Evolutionary conservation across 805 yeast species (phyloP).

Genomic region (Metschnikowia reukaufii): DNA sequence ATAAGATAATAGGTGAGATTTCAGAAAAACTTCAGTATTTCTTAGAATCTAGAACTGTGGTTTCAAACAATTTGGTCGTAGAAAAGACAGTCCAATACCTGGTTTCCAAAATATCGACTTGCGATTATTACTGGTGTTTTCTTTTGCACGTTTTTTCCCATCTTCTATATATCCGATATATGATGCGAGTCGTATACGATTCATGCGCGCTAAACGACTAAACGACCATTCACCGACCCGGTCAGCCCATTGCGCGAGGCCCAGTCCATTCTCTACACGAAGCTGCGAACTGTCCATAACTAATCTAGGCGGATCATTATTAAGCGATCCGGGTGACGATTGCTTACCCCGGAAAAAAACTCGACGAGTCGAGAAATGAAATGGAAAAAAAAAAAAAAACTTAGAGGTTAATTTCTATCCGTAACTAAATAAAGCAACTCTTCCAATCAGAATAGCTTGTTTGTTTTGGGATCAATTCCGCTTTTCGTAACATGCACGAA

Average conservation of each 20-base stretch:
- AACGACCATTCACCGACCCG: constrained; percentile 14
- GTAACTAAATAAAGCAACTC: too few relatives aligned
- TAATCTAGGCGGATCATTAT: background rate
- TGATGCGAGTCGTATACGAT: constrained; percentile 8
- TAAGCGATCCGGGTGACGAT: background rate
- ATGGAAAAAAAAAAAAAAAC: too few relatives aligned
- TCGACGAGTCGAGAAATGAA: too few relatives aligned
- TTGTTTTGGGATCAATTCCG: too few relatives aligned
- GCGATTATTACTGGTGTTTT: background rate
- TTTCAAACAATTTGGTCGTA: too few relatives aligned
- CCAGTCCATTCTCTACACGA: background rate
- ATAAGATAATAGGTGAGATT: background rate
- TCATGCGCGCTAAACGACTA: constrained; percentile 14
- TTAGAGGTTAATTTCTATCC: too few relatives aligned
- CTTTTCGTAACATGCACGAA: too few relatives aligned
- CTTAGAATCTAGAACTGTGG: background rate
- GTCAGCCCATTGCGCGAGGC: constrained; percentile 9
- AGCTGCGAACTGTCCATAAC: background rate
- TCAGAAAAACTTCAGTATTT: background rate
- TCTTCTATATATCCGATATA: constrained; percentile 4
- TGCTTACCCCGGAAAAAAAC: background rate
- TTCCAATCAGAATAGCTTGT: too few relatives aligned
- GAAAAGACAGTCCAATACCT: background rate
- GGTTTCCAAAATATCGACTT: background rate
- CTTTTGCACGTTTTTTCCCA: background rate